Evolutionary conservation across 1,284 basidiomycete species (phyloP).

Genomic region (Paramarasmius palmivorus): DNA sequence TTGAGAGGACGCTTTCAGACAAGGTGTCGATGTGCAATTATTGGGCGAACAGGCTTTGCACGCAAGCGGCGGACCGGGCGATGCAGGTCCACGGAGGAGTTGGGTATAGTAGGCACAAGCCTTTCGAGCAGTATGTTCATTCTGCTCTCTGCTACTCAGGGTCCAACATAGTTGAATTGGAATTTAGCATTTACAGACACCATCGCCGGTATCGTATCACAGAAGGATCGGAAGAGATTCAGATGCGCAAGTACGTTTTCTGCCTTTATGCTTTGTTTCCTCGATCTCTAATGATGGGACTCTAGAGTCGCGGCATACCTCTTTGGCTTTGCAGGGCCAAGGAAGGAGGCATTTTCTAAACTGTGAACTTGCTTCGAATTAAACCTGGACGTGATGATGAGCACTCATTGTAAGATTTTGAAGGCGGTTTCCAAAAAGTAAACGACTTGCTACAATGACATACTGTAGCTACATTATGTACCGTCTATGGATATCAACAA

Average conservation of each 20-base stretch:
- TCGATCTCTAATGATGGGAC: background rate
- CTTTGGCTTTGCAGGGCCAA: slow-evolving; percentile 12
- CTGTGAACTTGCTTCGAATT: background rate
- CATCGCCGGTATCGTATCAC: slow-evolving; percentile 13
- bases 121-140: slow-evolving; percentile 4
- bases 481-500: too few relatives aligned
- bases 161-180: too few relatives aligned
- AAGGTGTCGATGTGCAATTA: slow-evolving; percentile 15
- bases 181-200: slow-evolving; percentile 8
- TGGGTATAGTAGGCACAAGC: slow-evolving; percentile 9
- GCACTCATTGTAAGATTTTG: background rate
- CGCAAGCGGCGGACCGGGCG: slow-evolving; percentile 12
- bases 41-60: slow-evolving; percentile 13
- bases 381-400: background rate
- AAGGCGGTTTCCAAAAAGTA: background rate
- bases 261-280: too few relatives aligned
- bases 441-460: too few relatives aligned
- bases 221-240: slow-evolving; percentile 13
- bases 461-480: too few relatives aligned
- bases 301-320: slow-evolving; percentile 12
- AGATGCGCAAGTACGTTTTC: slow-evolving; percentile 10
- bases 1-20: slow-evolving; percentile 11
- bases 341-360: slow-evolving; percentile 8
- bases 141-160: too few relatives aligned
- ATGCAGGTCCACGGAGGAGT: slow-evolving; percentile 14